A percentile compares a stretch with the other conserved stretches of the same genome.
phyloP scores from a whole-genome alignment of 2,329 filamentous ascomycete species.

The Pestalotiopsis sp. region DNA sequence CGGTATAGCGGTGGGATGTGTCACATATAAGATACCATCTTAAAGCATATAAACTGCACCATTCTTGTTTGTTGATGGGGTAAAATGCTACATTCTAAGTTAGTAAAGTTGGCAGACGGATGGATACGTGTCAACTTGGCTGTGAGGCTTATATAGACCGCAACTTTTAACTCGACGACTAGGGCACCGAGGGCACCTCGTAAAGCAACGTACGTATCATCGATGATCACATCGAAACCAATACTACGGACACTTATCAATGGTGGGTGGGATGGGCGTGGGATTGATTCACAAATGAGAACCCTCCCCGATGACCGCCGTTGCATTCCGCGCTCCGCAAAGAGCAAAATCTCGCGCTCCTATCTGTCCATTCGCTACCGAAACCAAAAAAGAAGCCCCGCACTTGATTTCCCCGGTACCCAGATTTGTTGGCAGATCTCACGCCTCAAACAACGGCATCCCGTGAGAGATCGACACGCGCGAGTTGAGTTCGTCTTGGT shows the following conservation, averaged over 20 bases:
- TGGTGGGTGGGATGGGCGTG: not conserved
- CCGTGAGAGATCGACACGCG: slow-evolving; percentile 1
- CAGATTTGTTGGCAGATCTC: slow-evolving; percentile 6
- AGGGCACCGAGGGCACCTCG: not conserved
- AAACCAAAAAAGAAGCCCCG: not conserved
- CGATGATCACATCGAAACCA: not conserved
- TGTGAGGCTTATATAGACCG: not conserved
- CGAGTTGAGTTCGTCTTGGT: not conserved
- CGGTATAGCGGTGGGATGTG: not conserved
- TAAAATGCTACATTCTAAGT: not conserved
- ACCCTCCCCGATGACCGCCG: not conserved
- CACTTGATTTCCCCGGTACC: not conserved
- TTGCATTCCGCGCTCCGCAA: not conserved
- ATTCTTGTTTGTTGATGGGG: not conserved
- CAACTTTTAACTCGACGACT: not conserved
- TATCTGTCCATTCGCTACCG: not conserved
- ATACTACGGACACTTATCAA: not conserved
- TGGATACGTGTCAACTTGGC: not conserved
- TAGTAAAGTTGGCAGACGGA: not conserved
- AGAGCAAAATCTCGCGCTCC: not conserved
- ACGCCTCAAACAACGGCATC: not conserved
- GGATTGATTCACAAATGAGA: not conserved
- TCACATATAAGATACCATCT: not conserved
- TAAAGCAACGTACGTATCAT: not conserved
- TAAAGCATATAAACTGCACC: not conserved